Base-by-base conservation (phyloP, 768 basidiomycete species). In the Candolleomyces efflorescens region DNA sequence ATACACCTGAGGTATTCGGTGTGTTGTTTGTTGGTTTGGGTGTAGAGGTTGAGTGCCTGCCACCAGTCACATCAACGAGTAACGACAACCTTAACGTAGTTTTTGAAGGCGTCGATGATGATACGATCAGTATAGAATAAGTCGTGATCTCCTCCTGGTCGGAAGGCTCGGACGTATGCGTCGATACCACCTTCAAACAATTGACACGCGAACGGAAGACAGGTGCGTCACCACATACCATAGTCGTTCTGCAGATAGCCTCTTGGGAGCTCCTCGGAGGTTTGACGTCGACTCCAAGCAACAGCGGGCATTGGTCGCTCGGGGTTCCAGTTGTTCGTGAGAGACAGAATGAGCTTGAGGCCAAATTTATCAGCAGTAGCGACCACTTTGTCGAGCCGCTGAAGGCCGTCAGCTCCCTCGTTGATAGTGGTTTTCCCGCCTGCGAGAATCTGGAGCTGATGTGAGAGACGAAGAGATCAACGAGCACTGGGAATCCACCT, bases 41-140 rank as follows among this genome's bases (percentile, higher is more conserved):
- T n/a, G n/a, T n/a, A n/a, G n/a, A n/a, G n/a, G n/a, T n/a, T n/a
- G n/a, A n/a, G n/a, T n/a, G n/a, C n/a, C n/a, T n/a, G n/a, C n/a
- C n/a, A n/a, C n/a, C n/a, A n/a, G n/a, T n/a, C n/a, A n/a, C n/a
- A n/a, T n/a, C n/a, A 32, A 32, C 32, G 32, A 32, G 32, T 32
- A 5, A 32, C 32, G 32, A 32, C 32, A 32, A 5, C 32, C 32
- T 63, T 56, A 49, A 73, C 48, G 53, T 73, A 73, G 51, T 67
- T 72, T 52, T 73, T 71, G 67, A 67, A 73, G 3, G 70, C 69
- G 23, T 54, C 53, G 54, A 71, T 70, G 49, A 71, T 68, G 20
- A 58, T 54, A 10, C 62, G n/a, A 55, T 72, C 62, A n/a, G 73
- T 75, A 56, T 73, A 77, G 66, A 77, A 77, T 22, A 63, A 60